phyloP scores from a whole-genome alignment of 805 yeast species.

The Yamadazyma ubonensis region DNA sequence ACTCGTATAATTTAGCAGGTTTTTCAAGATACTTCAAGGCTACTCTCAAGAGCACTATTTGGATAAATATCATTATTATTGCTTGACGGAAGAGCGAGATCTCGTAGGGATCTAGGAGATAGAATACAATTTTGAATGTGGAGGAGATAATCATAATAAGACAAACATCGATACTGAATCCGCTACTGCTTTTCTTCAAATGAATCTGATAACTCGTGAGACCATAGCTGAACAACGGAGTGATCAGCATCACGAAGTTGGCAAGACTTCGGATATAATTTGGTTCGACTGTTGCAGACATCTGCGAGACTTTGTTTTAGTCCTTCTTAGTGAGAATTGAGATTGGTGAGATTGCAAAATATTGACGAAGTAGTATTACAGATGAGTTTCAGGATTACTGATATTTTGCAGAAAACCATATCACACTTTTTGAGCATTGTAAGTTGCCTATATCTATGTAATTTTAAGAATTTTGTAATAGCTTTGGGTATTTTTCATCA shows the following conservation, averaged over 20 bases:
- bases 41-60: conserved; percentile 58
- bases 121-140: conserved; percentile 71
- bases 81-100: conserved; percentile 76
- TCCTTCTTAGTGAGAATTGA: too few relatives aligned
- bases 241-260: conserved; percentile 67
- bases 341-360: too few relatives aligned
- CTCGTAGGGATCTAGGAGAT: conserved; percentile 78
- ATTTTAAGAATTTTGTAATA: too few relatives aligned
- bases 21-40: conserved; percentile 57
- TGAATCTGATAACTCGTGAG: conserved; percentile 73
- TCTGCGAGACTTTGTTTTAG: too few relatives aligned
- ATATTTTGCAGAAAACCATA: too few relatives aligned
- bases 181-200: conserved; percentile 61
- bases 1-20: conserved; percentile 27
- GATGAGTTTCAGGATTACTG: too few relatives aligned
- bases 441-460: too few relatives aligned
- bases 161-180: conserved; percentile 90
- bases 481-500: too few relatives aligned
- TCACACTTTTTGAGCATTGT: too few relatives aligned
- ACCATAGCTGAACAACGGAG: conserved; percentile 87
- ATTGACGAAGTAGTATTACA: too few relatives aligned
- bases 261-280: conserved; percentile 36
- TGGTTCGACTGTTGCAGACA: background rate
- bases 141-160: conserved; percentile 85
- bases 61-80: conserved; percentile 81